phyloP scores from a whole-genome alignment of 2,329 filamentous ascomycete species.

The Diatrype stigma region DNA sequence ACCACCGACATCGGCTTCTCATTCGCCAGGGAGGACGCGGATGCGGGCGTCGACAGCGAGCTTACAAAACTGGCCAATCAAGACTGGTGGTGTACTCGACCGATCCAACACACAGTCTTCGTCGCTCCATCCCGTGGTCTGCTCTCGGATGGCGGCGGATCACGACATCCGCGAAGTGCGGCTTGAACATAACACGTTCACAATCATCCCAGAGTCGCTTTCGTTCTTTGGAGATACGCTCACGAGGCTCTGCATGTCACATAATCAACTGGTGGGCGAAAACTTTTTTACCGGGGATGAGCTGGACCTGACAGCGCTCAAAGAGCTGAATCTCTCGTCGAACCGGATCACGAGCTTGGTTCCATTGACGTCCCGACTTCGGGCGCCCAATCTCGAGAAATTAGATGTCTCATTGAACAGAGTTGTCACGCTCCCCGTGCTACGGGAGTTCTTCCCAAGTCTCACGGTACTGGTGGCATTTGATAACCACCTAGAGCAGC shows the following conservation, averaged over 20 bases:
- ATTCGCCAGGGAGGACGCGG: conserved; percentile 45
- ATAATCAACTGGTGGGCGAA: conserved; percentile 66
- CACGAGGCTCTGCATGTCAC: conserved; percentile 66
- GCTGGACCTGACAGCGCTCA: conserved; percentile 68
- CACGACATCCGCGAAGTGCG: conserved; percentile 56
- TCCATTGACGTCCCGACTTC: conserved; percentile 61
- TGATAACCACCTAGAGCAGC: conserved; percentile 73
- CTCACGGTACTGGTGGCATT: conserved; percentile 67
- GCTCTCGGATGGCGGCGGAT: conserved; percentile 49
- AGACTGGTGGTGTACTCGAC: conserved; percentile 62
- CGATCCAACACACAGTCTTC: conserved; percentile 63
- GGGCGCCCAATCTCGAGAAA: conserved; percentile 70
- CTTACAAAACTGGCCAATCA: conserved; percentile 50
- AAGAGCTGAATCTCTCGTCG: conserved; percentile 69
- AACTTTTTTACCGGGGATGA: conserved; percentile 58
- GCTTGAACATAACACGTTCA: conserved; percentile 74
- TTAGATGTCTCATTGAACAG: conserved; percentile 81
- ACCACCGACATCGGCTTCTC: conserved; percentile 50
- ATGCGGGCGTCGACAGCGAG: conserved; percentile 45
- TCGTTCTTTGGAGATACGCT: conserved; percentile 68
- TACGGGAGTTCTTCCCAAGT: conserved; percentile 65
- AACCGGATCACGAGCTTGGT: conserved; percentile 71
- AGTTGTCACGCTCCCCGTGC: conserved; percentile 63
- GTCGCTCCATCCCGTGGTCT: conserved; percentile 54
- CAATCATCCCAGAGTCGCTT: conserved; percentile 65